Base-by-base conservation (phyloP, 2,329 filamentous ascomycete genomes). In the Paraphoma sp. region DNA sequence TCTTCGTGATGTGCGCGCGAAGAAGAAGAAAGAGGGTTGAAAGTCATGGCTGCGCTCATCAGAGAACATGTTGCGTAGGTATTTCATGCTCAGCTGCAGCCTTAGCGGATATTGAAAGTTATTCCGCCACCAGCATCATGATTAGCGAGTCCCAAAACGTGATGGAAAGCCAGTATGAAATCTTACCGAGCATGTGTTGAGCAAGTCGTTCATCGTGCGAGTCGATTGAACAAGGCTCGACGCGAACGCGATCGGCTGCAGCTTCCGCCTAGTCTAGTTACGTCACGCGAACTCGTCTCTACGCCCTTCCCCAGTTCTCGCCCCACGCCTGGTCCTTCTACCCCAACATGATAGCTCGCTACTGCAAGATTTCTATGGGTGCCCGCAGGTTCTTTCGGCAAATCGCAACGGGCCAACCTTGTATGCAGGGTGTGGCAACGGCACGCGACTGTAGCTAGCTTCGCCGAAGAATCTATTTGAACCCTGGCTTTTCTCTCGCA, bases 361-460 rank as follows among this genome's bases (percentile, higher is more conserved):
- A 23, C 23, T 23, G 23, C 23, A 23, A 12, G 17, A 14, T 11
- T 30, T 14, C 23, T 46, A 31, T 29, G 8, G 23, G 23, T 46
- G 23, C 23, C 44, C 23, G 44, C 23, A 30, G 14, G 44, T 31
- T 29, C 17, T 7, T 6, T 30, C 14, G 44, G 12, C 28, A 31
- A 31, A 31, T 23, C 23, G n/a, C 10, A 31, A 23, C 29, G 44
- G 28, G 44, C 11, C 44, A 46, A 30, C 29, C 12, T 28, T 9
- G 23, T 4, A 2, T 10, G 14, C n/a, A 23, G 23, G 12, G 4
- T 30, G 8, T 31, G 44, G 4, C 11, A 10, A 14, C 17, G 28
- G 36, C 49, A 59, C 44, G 49, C 53, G 54, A 56, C 36, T 51
- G 40, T 38, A 49, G 46, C 45, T 57, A 60, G 54, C 50, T 45